Evolutionary conservation across 2,329 filamentous ascomycete species (phyloP).

Genomic region (Lachnellula hyalina): DNA sequence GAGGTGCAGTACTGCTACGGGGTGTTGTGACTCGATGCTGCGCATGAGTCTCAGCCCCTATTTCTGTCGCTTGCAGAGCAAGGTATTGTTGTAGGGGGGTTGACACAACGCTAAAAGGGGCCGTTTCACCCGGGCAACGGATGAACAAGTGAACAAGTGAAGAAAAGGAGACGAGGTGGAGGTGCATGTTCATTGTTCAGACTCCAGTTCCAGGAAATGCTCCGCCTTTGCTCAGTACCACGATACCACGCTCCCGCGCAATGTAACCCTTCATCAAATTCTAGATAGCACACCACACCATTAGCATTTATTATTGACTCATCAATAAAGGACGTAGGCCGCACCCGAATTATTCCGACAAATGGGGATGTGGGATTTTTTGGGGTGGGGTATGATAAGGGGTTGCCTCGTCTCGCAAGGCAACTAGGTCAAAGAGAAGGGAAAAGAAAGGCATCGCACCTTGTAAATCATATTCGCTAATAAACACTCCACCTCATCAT

Average conservation of each 20-base stretch:
- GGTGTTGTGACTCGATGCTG: not conserved
- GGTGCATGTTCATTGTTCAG: constrained; percentile 29
- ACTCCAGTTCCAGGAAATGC: constrained; percentile 89
- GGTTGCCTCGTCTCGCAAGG: constrained; percentile 11
- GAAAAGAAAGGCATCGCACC: constrained; percentile 46
- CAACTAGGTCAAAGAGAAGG: not conserved
- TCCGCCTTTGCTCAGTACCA: constrained; percentile 87
- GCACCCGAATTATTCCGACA: constrained; percentile 8
- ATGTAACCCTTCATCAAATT: constrained; percentile 91
- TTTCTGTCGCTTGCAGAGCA: not conserved
- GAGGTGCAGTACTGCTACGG: not conserved
- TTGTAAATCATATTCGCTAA: constrained; percentile 98
- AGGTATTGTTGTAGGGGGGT: not conserved
- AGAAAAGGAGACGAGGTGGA: not conserved
- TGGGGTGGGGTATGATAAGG: not conserved
- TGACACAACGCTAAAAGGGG: not conserved
- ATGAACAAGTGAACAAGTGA: not conserved
- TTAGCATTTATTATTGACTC: constrained; percentile 11
- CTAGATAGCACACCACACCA: constrained; percentile 12
- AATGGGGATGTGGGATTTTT: constrained; percentile 1
- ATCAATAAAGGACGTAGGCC: constrained; percentile 1
- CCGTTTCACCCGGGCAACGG: not conserved
- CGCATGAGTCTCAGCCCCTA: not conserved
- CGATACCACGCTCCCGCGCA: constrained; percentile 78
- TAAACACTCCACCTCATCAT: constrained; percentile 92